Base-by-base conservation (phyloP, 345 rosid genomes). In the Salix viminalis region DNA sequence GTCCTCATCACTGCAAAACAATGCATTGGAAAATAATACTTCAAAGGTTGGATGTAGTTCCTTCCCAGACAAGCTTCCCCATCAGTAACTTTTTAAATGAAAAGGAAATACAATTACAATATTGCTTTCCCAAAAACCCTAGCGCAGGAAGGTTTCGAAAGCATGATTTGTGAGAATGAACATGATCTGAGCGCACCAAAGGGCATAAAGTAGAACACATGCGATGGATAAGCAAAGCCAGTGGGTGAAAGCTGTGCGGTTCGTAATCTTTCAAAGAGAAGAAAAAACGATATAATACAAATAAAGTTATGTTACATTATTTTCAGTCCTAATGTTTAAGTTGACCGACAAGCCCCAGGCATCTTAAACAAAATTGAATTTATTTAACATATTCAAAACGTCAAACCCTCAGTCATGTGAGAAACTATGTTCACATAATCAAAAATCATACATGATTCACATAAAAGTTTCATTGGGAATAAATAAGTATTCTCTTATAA, bases 1-100 rank as follows among this genome's bases (percentile, higher is more conserved):
- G 19, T 96, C 91, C 74, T 92, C 95, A 7, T 96, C 99, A 66
- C 99, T 96, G 88, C 85, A 85, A 23, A 58, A 83, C 37, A 79
- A 69, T 65, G 76, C 23, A 24, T 56, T n/a, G 44, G n/a, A 28
- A 52, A 62, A 61, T 68, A 68, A 65, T 68, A 42, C 64, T 64
- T 61, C 36, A 7, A 14, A 69, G 46, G 32, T 19, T 28, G 1
- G 46, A 66, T 36, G 41, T 8, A 19, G 23, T 16, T 34, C 24
- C 42, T 36, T 30, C 69, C 64, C 4, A 36, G 8, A 8, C 41
- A 34, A 34, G 6, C 46, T 18, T 0, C 7, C 16, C 42, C 7
- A 2, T 1, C 9, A 16, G 10, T 54, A 54, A 19, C 21, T 21
- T 54, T 54, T 54, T 2, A n/a, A 7, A 21, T 7, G 7, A 54